Base-by-base conservation (phyloP, 257 asterid species). In the Solanum appendiculatum region DNA sequence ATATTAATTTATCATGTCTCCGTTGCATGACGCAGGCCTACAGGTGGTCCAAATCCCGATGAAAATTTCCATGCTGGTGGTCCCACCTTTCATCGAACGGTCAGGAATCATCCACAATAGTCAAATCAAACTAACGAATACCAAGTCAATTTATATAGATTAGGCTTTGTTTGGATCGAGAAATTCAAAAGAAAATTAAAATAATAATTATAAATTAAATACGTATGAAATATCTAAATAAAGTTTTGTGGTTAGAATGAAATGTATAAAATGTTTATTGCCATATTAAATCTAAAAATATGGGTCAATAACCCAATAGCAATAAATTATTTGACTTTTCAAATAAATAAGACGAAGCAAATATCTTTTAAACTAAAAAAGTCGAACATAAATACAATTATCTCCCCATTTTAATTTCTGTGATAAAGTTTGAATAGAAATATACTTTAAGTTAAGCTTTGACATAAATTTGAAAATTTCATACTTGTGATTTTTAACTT, bases 1-100 rank as follows among this genome's bases (percentile, higher is more conserved):
- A 58, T 58, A 70, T n/a, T n/a, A n/a, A n/a, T 69, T 70, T 15
- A 25, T 63, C 20, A 0, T 33, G 37, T 69, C 70, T 48, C 72
- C 87, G 29, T 72, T 40, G 81, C 51, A 48, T 86, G 84, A 46
- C 84, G 70, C 84, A 72, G 73, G 6, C 14, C 68, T 9, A 9
- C 23, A 4, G 68, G 15, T 9, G 40, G 68, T 56, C 60, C 90
- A 89, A 84, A 89, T 84, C 31, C 86, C 89, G 5, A 87, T 37
- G 88, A 81, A 36, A 66, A 63, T 13, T 77, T 51, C 31, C 33
- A 20, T 25, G 84, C 13, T 63, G 37, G 39, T 78, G 84, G 84
- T 78, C 84, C 84, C 39, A 78, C 5, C 2, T 44, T 9, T 25
- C 15, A 78, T 77, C 16, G 3, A 74, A 44, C 25, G 84, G 84